A percentile compares a stretch with the other conserved stretches of the same genome.
phyloP scores from a whole-genome alignment of 1,284 basidiomycete genomes.

The Inonotus obliquus region DNA sequence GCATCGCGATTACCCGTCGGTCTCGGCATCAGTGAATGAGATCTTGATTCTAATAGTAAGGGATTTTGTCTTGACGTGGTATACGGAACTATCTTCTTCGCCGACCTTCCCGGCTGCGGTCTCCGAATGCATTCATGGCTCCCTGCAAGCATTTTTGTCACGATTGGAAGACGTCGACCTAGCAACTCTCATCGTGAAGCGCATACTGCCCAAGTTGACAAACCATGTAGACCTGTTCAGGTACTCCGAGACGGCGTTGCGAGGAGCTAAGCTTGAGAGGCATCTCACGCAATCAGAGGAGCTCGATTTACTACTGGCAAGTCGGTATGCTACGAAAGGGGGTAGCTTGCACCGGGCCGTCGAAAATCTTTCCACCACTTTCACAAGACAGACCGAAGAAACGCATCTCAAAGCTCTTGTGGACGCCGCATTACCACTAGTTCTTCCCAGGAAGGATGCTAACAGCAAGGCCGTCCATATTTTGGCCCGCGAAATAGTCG shows the following conservation, averaged over 20 bases:
- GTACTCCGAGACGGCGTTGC: conserved; percentile 82
- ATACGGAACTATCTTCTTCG: conserved; percentile 76
- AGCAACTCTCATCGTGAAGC: conserved; percentile 74
- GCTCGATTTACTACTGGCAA: conserved; percentile 78
- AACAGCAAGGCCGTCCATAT: conserved; percentile 68
- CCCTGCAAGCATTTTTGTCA: conserved; percentile 53
- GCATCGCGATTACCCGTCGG: conserved; percentile 53
- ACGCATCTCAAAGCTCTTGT: conserved; percentile 73
- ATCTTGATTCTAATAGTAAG: conserved; percentile 75
- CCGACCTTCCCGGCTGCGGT: conserved; percentile 85
- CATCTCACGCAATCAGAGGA: conserved; percentile 82
- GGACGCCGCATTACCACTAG: conserved; percentile 61
- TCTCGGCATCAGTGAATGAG: conserved; percentile 68
- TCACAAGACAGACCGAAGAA: conserved; percentile 87
- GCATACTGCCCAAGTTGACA: conserved; percentile 83
- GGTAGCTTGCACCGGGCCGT: conserved; percentile 74
- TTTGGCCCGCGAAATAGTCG: conserved; percentile 77
- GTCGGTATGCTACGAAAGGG: conserved; percentile 65
- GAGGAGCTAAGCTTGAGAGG: conserved; percentile 71
- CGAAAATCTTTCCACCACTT: conserved; percentile 80
- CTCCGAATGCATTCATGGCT: conserved; percentile 68
- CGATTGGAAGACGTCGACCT: conserved; percentile 65
- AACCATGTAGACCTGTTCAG: conserved; percentile 87
- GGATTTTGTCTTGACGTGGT: conserved; percentile 86
- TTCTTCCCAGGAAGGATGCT: conserved; percentile 75